These are phyloP conservation scores for Saccharomyces eubayanus DNA, from an alignment of 805 yeast genomes.

Conservation along the genomic window DNA sequence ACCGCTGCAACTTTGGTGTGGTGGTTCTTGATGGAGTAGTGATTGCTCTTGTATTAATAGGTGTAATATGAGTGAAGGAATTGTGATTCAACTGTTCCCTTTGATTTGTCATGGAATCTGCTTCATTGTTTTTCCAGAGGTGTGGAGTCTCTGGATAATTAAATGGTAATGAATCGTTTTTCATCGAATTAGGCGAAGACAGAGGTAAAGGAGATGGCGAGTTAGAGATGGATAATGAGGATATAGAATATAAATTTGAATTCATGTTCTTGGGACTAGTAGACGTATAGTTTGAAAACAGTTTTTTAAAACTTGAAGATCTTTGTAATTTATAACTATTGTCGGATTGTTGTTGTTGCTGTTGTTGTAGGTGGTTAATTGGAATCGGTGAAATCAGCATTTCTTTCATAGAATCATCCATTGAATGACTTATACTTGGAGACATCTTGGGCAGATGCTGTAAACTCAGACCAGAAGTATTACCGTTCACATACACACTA, in stretches of 20 bases:
- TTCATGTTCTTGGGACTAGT: constrained; percentile 1
- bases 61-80: constrained; percentile 5
- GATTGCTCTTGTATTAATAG: constrained; percentile 4
- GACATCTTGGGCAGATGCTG: constrained; percentile 16
- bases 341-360: constrained; percentile 12
- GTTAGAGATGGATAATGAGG: constrained; percentile 2
- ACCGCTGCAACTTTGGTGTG: background rate
- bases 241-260: constrained; percentile 6
- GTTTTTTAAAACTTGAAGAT: constrained; percentile 18
- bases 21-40: background rate
- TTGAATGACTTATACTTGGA: constrained; percentile 9
- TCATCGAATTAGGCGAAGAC: background rate
- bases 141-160: constrained; percentile 26
- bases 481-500: constrained; percentile 17
- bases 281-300: constrained; percentile 10
- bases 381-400: constrained; percentile 16
- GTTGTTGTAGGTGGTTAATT: constrained; percentile 6
- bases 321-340: constrained; percentile 5
- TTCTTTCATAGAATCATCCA: constrained; percentile 18
- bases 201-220: constrained; percentile 5
- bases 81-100: constrained; percentile 1
- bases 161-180: constrained; percentile 6
- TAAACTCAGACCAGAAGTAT: constrained; percentile 16
- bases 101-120: background rate
- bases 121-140: constrained; percentile 2